phyloP scores from a whole-genome alignment of 1,284 basidiomycete species.

The Chondrostereum purpureum region DNA sequence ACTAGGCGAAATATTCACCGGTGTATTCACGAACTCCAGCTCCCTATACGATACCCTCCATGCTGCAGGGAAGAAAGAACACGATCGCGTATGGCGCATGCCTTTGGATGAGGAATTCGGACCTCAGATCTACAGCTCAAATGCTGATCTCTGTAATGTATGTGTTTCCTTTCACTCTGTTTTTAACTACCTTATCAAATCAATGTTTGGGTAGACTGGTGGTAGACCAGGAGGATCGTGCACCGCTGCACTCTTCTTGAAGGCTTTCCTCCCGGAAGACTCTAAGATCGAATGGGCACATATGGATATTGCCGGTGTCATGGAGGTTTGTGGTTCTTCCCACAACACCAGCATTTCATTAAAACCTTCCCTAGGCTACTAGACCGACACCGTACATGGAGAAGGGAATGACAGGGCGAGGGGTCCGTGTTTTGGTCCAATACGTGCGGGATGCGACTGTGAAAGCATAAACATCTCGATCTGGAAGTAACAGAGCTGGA shows the following conservation, averaged over 20 bases:
- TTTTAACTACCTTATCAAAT: constrained; percentile 2
- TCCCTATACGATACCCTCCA: constrained; percentile 70
- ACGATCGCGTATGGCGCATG: constrained; percentile 83
- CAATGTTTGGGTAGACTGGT: constrained; percentile 43
- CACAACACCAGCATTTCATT: too few relatives aligned
- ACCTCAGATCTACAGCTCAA: constrained; percentile 70
- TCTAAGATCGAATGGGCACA: constrained; percentile 55
- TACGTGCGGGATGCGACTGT: constrained; percentile 1
- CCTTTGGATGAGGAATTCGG: constrained; percentile 77
- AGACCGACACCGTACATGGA: constrained; percentile 59
- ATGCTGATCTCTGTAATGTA: constrained; percentile 82
- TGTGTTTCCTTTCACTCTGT: constrained; percentile 16
- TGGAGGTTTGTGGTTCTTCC: constrained; percentile 45
- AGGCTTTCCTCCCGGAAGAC: constrained; percentile 60
- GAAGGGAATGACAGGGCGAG: constrained; percentile 76
- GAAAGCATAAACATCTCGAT: too few relatives aligned
- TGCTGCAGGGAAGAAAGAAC: constrained; percentile 65
- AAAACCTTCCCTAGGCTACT: constrained; percentile 46
- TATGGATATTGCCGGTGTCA: constrained; percentile 79
- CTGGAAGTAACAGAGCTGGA: too few relatives aligned
- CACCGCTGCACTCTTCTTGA: constrained; percentile 86
- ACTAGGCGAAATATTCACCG: constrained; percentile 71
- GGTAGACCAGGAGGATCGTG: constrained; percentile 70
- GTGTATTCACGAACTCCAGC: constrained; percentile 77
- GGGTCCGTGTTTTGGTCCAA: constrained; percentile 41